Conservation (phyloP, 139 green algal species). For the Limnomonas spitsbergensis region DNA sequence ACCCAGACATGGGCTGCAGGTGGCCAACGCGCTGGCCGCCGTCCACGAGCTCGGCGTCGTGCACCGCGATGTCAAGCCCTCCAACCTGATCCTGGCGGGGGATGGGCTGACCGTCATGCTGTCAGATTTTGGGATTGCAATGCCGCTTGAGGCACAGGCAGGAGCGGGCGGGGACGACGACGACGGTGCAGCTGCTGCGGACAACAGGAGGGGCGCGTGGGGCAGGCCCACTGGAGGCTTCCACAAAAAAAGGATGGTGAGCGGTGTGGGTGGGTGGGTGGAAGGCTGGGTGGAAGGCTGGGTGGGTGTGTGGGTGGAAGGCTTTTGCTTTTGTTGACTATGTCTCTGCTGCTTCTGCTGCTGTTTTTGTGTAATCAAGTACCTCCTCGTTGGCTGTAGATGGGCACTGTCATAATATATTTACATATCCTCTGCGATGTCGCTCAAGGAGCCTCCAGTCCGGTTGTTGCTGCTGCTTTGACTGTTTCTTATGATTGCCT, state of each 20-base stretch:
- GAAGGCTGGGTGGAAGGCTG: no score
- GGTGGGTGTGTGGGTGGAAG: no score
- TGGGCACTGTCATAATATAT: no score
- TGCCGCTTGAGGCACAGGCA: slow-evolving; percentile 18
- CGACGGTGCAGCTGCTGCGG: background rate
- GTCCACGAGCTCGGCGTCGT: background rate
- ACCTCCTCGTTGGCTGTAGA: no score
- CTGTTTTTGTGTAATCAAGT: no score
- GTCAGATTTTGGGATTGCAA: slow-evolving; percentile 39
- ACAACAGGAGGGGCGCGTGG: background rate
- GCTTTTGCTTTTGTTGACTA: no score
- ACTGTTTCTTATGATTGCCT: no score
- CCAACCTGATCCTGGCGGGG: slow-evolving; percentile 9
- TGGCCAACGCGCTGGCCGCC: background rate
- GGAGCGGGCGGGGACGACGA: background rate
- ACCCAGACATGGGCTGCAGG: background rate
- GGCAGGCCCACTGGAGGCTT: slow-evolving; percentile 59
- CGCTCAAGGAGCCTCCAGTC: no score
- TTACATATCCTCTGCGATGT: no score
- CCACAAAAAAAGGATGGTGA: slow-evolving; percentile 56
- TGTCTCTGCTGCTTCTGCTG: no score
- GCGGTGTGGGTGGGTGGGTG: background rate
- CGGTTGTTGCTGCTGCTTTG: no score
- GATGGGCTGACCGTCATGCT: slow-evolving; percentile 9
- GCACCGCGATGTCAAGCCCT: slow-evolving; percentile 14